A percentile compares a stretch with the other conserved stretches of the same genome.
These are phyloP conservation scores for Auxenochlorella pyrenoidosa DNA, from an alignment of 139 green algal species.

Conservation along the genomic window DNA sequence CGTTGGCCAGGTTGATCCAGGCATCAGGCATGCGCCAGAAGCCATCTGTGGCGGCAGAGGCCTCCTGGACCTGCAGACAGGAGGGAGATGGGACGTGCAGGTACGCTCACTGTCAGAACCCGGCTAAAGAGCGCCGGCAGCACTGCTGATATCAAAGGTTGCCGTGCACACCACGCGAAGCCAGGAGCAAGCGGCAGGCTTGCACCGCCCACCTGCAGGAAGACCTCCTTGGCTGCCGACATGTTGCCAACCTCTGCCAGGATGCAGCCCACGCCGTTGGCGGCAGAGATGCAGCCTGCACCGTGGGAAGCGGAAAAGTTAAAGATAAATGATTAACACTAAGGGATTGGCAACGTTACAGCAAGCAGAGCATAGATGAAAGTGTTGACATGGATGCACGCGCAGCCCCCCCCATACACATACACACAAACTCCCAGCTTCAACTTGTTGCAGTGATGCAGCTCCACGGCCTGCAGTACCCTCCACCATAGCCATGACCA, in stretches of 20 bases:
- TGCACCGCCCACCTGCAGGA: slow-evolving; percentile 45
- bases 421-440: no score
- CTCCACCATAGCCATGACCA: no score
- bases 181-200: background rate
- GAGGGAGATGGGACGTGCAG: no score
- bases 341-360: background rate
- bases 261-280: slow-evolving; percentile 87
- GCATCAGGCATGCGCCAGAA: slow-evolving; percentile 75
- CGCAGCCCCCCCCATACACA: no score
- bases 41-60: slow-evolving; percentile 49
- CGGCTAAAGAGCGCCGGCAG: background rate
- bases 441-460: no score
- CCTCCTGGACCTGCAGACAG: slow-evolving; percentile 72
- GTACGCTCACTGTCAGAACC: background rate
- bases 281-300: slow-evolving; percentile 82
- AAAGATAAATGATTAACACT: background rate
- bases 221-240: slow-evolving; percentile 72
- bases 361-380: background rate
- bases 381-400: no score
- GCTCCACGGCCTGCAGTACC: no score
- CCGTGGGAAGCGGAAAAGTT: no score
- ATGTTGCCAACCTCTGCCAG: slow-evolving; percentile 84
- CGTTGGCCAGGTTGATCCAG: slow-evolving; percentile 76
- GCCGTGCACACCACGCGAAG: background rate
- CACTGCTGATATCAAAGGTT: no score